These are phyloP conservation scores for Mycena belliarum DNA, from an alignment of 768 basidiomycete genomes.

Conservation along the genomic window DNA sequence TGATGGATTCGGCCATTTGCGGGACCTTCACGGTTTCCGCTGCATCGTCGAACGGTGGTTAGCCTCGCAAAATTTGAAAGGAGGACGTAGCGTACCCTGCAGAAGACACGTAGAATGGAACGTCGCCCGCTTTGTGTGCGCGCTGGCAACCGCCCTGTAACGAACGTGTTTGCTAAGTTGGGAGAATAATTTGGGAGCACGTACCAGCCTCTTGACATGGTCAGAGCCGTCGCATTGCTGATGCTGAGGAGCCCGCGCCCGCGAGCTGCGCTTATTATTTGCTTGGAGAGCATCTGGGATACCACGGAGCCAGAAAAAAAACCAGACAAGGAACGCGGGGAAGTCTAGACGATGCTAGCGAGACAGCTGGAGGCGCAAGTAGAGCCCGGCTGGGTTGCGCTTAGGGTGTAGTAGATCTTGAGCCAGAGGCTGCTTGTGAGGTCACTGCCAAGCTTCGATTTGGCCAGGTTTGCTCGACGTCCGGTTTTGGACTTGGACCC, in stretches of 20 bases:
- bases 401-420: neutral
- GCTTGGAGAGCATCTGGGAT: slow-evolving; percentile 65
- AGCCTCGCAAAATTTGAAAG: neutral
- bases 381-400: neutral
- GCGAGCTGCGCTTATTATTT: slow-evolving; percentile 63
- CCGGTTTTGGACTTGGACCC: no score
- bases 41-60: slow-evolving; percentile 27
- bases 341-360: neutral
- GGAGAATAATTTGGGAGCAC: slow-evolving; percentile 16
- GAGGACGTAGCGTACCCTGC: slow-evolving; percentile 52
- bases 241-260: slow-evolving; percentile 51
- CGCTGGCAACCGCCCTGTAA: slow-evolving; percentile 46
- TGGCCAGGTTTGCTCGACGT: no score
- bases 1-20: slow-evolving; percentile 98
- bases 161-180: slow-evolving; percentile 16
- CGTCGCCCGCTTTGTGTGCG: slow-evolving; percentile 52
- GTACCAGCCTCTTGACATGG: slow-evolving; percentile 51
- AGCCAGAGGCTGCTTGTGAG: neutral
- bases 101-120: slow-evolving; percentile 73
- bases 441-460: neutral
- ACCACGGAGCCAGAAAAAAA: neutral
- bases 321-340: neutral
- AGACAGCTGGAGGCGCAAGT: neutral
- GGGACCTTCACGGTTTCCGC: slow-evolving; percentile 93
- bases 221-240: slow-evolving; percentile 32